Evolutionary conservation across 441 rosid species (phyloP), one percentile per base, ranked within the genome.

Genomic region (Gossypium schwendimanii): DNA sequence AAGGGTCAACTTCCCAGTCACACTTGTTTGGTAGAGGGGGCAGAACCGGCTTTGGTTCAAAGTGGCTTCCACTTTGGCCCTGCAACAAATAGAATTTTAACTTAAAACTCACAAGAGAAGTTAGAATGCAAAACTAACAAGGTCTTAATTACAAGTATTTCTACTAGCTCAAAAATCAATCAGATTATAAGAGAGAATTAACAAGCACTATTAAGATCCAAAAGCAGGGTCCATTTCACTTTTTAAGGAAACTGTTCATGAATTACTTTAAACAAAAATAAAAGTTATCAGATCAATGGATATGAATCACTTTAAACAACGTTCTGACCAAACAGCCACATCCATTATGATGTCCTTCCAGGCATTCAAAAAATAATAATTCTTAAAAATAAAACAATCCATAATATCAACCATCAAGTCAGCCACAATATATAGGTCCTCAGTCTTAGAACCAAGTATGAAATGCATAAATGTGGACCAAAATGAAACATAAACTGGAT

Each of bases 1-100:
- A 77, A n/a, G 98, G 99, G 44, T 94, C 99, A 69, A 94, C 84
- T 88, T 94, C 99, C 99, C 99, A 91, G 77, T 94, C 98, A 87
- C 98, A 92, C 81, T 94, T 94, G 79, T 95, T 95, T 15, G 99
- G 91, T 68, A 86, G 83, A 41, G 99, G 98, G 5, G 99, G 99
- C 2, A 87, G 87, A 78, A 93, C 99, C 66, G 94, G 91, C 81
- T 87, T 95, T 70, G 95, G 97, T 74, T 95, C 98, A 84, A 91
- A 93, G 73, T 95, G 99, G 80, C 99, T 95, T 77, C 99, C 99
- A 63, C 78, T 91, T 90, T 93, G 99, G 10, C 97, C 98, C 98
- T 95, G 86, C 80, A 79, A 62, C 62, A 69, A 64, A 44, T 31
- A 49, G 55, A 41, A 41, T 67, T 39, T 72, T 33, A 36, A 77